Conservation (phyloP, 306 rosid genomes). For the Cicer pinnatifidum region DNA sequence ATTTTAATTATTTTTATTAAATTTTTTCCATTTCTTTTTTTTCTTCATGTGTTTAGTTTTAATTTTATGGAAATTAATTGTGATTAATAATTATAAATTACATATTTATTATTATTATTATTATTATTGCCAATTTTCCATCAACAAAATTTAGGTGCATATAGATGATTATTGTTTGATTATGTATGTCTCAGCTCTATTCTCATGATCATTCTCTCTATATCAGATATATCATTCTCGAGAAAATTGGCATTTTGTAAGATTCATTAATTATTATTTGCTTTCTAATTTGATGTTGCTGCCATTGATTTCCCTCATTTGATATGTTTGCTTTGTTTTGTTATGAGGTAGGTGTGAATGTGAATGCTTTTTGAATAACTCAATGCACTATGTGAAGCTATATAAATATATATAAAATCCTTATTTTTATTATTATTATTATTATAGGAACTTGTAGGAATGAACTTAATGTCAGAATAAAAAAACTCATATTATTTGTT, state of each 20-base stretch:
- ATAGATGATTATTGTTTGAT: neutral
- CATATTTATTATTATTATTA: slow-evolving; percentile 49
- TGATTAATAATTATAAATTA: slow-evolving; percentile 59
- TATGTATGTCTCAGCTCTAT: neutral
- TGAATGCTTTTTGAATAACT: slow-evolving; percentile 9
- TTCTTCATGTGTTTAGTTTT: slow-evolving; percentile 34
- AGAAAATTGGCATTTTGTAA: neutral
- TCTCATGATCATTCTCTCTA: slow-evolving; percentile 23
- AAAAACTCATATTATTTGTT: slow-evolving; percentile 31
- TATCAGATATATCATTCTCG: neutral
- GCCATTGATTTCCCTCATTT: slow-evolving; percentile 24
- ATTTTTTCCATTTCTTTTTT: slow-evolving; percentile 6
- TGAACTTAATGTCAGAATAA: slow-evolving; percentile 10
- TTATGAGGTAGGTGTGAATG: neutral
- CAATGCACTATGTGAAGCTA: slow-evolving; percentile 13
- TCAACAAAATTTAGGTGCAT: slow-evolving; percentile 34
- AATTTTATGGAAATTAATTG: slow-evolving; percentile 50
- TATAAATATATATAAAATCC: neutral
- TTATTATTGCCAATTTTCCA: slow-evolving; percentile 47
- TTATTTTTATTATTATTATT: neutral
- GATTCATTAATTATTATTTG: neutral
- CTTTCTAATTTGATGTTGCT: slow-evolving; percentile 11
- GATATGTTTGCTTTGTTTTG: slow-evolving; percentile 2
- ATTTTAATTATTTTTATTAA: slow-evolving; percentile 43
- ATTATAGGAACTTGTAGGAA: neutral